phyloP scores from a whole-genome alignment of 306 rosid genomes.

The Quercus gilva region DNA sequence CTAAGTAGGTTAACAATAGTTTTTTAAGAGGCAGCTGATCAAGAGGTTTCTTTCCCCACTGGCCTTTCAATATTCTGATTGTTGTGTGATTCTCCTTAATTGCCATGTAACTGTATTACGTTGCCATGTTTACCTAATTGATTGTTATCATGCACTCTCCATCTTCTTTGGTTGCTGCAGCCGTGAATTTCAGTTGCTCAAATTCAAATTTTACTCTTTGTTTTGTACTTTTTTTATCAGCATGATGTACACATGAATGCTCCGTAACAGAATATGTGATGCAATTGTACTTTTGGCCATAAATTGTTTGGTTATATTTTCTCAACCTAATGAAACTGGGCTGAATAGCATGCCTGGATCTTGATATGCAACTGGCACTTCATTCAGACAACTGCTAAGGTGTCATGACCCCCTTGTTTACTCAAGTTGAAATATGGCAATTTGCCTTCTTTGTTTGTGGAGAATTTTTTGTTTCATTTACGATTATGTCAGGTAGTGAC shows the following conservation, averaged over 20 bases:
- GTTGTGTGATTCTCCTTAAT: neutral
- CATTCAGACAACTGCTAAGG: neutral
- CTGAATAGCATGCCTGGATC: neutral
- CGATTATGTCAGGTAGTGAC: conserved; percentile 72
- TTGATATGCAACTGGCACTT: neutral
- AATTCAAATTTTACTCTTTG: conserved; percentile 2
- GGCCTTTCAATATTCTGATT: conserved; percentile 1
- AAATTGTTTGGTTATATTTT: neutral
- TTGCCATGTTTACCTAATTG: neutral
- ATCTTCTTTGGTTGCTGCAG: conserved; percentile 14
- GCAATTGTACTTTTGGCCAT: neutral
- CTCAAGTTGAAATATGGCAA: neutral
- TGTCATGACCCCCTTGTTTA: neutral
- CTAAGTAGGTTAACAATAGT: neutral
- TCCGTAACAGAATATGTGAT: conserved; percentile 2
- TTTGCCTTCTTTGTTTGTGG: neutral
- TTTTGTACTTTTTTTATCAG: neutral
- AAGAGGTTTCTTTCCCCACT: neutral
- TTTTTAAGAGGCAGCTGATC: neutral
- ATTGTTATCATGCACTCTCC: neutral
- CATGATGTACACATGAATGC: neutral
- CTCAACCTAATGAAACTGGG: neutral
- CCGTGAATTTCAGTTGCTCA: conserved; percentile 2
- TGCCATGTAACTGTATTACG: neutral
- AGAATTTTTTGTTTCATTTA: neutral